Base-by-base conservation (phyloP, 352 stramenopile species). In the Phytopythium helicoides region DNA sequence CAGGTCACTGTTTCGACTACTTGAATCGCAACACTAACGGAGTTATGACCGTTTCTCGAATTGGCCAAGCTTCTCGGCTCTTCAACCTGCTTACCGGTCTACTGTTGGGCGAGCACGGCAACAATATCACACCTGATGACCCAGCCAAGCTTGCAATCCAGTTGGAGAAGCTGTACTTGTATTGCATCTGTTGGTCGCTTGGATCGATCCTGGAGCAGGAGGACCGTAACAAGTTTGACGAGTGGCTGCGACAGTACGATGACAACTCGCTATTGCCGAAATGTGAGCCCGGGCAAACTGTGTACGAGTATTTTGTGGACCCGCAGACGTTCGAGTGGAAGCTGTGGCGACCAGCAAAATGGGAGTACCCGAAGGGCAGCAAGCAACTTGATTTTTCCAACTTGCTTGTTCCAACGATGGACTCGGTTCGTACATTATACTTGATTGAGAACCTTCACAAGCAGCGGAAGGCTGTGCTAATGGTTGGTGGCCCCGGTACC, bases 321-420 rank as follows among this genome's bases (percentile, higher is more conserved):
- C 69, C 92, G 11, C 76, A 94, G 45, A 95, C 68, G 31, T 96
- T 94, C 50, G 83, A 98, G 50, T 99, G 97, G 97, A 89, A 96
- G 59, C 72, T 97, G 12, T 99, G 95, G 96, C 81, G 86, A 21
- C 95, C 97, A 36, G 93, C 93, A 21, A 86, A 89, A 36, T 99
- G 96, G 97, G 77, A 97, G 16, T 98, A 98, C 66, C 97, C 96
- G 5, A 88, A 96, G 45, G 85, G 87, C 12, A 73, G 92, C 33
- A 97, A 98, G 53, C 68, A 74, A 19, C 87, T 99, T 12, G 95
- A 99, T 60, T 99, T 99, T 58, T 97, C 88, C 15, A 99, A 98
- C 70, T 77, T 99, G 62, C 72, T 99, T 26, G 95, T 99, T 23
- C 97, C 97, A 6, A 99, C 97, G 0, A 98, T 99, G 93, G 97